Evolutionary conservation across 2,329 filamentous ascomycete species (phyloP).

Genomic region (Colletotrichum tamarilloi): DNA sequence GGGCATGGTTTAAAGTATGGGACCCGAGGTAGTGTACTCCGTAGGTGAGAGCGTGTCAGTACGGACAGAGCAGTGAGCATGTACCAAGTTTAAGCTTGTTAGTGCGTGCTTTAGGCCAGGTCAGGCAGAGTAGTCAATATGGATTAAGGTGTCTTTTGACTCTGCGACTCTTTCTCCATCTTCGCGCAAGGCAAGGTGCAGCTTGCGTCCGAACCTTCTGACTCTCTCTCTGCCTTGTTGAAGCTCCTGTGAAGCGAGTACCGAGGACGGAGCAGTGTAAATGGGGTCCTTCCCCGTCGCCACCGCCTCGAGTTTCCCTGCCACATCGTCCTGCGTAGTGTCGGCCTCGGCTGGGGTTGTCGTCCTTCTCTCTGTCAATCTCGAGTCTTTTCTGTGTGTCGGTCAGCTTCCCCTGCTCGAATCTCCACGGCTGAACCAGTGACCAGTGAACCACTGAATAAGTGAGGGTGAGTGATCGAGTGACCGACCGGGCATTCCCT

Average conservation of each 20-base stretch:
- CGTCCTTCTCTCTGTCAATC: neutral
- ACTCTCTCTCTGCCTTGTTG: neutral
- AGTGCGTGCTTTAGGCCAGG: neutral
- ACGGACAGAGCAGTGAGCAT: neutral
- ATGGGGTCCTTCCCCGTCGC: neutral
- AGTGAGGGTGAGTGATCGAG: too few relatives aligned
- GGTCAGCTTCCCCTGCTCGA: neutral
- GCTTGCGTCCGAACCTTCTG: neutral
- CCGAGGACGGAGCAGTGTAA: neutral
- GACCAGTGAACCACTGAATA: too few relatives aligned
- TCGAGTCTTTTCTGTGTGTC: neutral
- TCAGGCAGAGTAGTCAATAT: conserved; percentile 6
- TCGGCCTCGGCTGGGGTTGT: neutral
- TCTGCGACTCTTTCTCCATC: neutral
- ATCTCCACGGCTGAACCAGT: neutral
- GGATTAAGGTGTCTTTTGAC: neutral
- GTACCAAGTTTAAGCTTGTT: neutral
- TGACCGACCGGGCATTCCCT: neutral
- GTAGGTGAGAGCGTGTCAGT: neutral
- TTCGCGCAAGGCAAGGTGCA: neutral
- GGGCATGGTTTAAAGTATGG: neutral
- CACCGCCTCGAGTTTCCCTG: conserved; percentile 22
- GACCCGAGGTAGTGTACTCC: neutral
- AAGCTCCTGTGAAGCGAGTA: neutral
- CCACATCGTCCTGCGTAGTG: neutral